Conservation (phyloP, 1,139 yeast species). For the Cylindricascospora bacillispora region DNA sequence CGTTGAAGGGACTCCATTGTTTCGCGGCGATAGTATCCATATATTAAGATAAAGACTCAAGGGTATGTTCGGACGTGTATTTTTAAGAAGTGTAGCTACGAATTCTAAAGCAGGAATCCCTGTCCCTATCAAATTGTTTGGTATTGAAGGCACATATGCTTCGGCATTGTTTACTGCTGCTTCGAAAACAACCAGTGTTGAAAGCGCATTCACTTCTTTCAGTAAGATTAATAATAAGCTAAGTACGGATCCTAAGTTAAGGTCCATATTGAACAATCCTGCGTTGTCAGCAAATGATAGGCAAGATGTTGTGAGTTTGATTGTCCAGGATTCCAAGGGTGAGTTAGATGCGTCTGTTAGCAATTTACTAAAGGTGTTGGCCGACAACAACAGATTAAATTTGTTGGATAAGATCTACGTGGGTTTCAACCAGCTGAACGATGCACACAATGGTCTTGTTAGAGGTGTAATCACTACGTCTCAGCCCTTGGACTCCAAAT, state of each 20-base stretch:
- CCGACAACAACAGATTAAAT: constrained; percentile 88
- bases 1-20: too few species aligned
- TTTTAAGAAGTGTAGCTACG: constrained; percentile 60
- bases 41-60: too few species aligned
- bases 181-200: constrained; percentile 67
- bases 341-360: constrained; percentile 58
- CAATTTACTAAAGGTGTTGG: constrained; percentile 74
- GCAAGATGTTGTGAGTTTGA: constrained; percentile 50
- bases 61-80: constrained; percentile 59
- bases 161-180: constrained; percentile 90
- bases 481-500: constrained; percentile 70
- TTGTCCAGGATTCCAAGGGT: constrained; percentile 35
- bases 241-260: constrained; percentile 50
- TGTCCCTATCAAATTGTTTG: constrained; percentile 91
- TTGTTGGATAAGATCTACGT: constrained; percentile 52
- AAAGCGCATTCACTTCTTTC: constrained; percentile 58
- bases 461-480: constrained; percentile 92
- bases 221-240: constrained; percentile 44
- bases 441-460: constrained; percentile 83
- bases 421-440: constrained; percentile 68
- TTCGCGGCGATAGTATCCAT: too few species aligned
- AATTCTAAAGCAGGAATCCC: constrained; percentile 37
- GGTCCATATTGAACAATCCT: constrained; percentile 62
- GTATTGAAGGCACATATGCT: constrained; percentile 95
- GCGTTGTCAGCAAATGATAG: constrained; percentile 71